phyloP scores from a whole-genome alignment of 371 early-diverging fungal species.

The Mortierella sp. region DNA sequence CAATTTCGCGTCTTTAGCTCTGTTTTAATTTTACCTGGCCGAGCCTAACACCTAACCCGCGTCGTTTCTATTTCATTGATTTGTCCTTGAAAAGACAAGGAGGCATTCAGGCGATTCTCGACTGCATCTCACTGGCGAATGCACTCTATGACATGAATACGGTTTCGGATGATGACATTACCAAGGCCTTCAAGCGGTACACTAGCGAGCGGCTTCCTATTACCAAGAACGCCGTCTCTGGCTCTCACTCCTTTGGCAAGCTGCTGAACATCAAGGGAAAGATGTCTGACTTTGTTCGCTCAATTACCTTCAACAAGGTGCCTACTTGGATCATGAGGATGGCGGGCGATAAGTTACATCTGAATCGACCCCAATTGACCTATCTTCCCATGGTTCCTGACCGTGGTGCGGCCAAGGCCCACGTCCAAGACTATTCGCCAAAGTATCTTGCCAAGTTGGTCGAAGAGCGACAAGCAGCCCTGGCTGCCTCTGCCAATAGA shows the following conservation, averaged over 20 bases:
- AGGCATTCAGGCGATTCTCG: conserved; percentile 46
- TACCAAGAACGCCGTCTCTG: conserved; percentile 24
- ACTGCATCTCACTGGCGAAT: conserved; percentile 44
- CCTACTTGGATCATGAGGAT: conserved; percentile 38
- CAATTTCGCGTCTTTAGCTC: neutral
- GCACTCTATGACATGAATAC: conserved; percentile 45
- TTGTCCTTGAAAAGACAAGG: conserved; percentile 25
- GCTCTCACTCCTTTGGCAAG: conserved; percentile 39
- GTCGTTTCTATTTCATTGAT: neutral
- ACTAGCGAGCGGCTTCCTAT: conserved; percentile 28
- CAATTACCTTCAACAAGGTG: conserved; percentile 41
- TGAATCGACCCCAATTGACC: conserved; percentile 44
- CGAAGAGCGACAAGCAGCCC: conserved; percentile 3
- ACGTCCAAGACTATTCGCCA: conserved; percentile 41
- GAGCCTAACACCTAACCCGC: neutral
- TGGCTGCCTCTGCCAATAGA: neutral
- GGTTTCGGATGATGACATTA: conserved; percentile 29
- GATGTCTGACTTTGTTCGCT: conserved; percentile 38
- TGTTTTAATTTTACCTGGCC: neutral
- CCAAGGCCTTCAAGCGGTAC: conserved; percentile 41
- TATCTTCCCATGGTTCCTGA: conserved; percentile 53
- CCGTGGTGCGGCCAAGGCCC: conserved; percentile 34
- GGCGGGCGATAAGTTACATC: conserved; percentile 38
- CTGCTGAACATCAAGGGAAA: conserved; percentile 27
- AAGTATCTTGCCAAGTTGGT: conserved; percentile 26